These are phyloP conservation scores for Torulaspora pretoriensis DNA, from an alignment of 1,139 yeast genomes.

Conservation along the genomic window DNA sequence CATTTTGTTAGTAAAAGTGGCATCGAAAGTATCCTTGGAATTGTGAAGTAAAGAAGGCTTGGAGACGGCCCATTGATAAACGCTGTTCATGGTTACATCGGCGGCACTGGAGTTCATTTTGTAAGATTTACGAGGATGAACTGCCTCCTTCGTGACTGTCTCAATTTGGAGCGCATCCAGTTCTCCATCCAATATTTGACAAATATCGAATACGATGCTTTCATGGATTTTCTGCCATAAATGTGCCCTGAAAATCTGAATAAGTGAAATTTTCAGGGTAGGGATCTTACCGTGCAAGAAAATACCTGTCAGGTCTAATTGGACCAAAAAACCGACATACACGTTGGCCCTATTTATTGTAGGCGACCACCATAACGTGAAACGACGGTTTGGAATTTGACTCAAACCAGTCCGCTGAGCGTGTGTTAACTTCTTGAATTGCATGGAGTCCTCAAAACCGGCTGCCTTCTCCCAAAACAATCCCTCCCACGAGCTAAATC, in stretches of 20 bases:
- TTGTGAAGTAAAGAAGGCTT: constrained; percentile 75
- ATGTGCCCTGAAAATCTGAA: constrained; percentile 96
- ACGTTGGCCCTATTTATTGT: constrained; percentile 97
- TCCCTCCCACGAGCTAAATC: constrained; percentile 98
- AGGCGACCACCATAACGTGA: constrained; percentile 99
- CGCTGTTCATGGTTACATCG: constrained; percentile 73
- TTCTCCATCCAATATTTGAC: constrained; percentile 88
- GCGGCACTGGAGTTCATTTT: constrained; percentile 96
- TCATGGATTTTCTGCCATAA: constrained; percentile 99
- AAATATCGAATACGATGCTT: constrained; percentile 85
- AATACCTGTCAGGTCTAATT: constrained; percentile 92
- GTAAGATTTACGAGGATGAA: constrained; percentile 95
- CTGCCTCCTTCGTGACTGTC: constrained; percentile 82
- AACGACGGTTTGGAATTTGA: constrained; percentile 96
- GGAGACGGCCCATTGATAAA: constrained; percentile 80
- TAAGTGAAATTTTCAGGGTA: constrained; percentile 87
- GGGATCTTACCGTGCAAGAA: constrained; percentile 98
- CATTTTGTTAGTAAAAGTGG: constrained; percentile 55
- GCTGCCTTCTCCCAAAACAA: constrained; percentile 96
- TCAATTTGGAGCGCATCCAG: constrained; percentile 80
- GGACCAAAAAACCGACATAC: constrained; percentile 95
- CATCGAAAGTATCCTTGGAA: constrained; percentile 49
- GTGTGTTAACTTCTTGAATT: constrained; percentile 88
- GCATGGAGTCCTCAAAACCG: constrained; percentile 94
- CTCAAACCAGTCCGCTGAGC: constrained; percentile 97